Percentiles rank a stretch among this genome's conserved stretches.
These are phyloP conservation scores for Phaffia tasmanica DNA, from an alignment of 768 basidiomycete genomes.

Conservation along the genomic window DNA sequence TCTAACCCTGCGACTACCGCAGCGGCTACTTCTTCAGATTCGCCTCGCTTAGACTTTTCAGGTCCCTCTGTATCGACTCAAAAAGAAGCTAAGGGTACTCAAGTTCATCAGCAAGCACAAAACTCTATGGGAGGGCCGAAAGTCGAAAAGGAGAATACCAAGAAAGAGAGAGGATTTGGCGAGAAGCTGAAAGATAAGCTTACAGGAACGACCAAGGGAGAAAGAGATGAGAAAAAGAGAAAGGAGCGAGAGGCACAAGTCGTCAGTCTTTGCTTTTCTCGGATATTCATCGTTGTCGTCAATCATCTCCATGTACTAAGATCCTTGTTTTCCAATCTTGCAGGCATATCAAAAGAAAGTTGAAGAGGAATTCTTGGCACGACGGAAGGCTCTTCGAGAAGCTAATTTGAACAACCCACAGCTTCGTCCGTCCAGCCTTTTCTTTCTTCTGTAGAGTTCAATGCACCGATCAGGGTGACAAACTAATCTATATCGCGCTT, in stretches of 20 bases:
- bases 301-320: not conserved
- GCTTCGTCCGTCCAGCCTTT: not conserved
- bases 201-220: constrained; percentile 51
- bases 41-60: no score
- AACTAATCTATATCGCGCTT: not conserved
- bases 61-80: not conserved
- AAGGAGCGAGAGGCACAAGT: constrained; percentile 33
- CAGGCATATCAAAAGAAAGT: constrained; percentile 16
- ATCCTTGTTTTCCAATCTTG: not conserved
- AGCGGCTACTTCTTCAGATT: not conserved
- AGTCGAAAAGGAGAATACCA: constrained; percentile 20
- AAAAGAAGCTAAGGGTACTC: not conserved
- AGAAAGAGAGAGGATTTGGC: constrained; percentile 42
- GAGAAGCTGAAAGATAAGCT: constrained; percentile 53
- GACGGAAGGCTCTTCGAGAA: constrained; percentile 11
- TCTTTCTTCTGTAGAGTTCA: not conserved
- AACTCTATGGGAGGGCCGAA: not conserved
- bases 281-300: not conserved
- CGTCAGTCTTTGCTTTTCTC: not conserved
- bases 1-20: not conserved
- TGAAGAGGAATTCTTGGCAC: constrained; percentile 15
- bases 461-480: not conserved
- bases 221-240: constrained; percentile 39
- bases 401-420: constrained; percentile 6
- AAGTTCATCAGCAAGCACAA: not conserved